A percentile compares a stretch with the other conserved stretches of the same genome.
Conservation (phyloP, 2,329 filamentous ascomycete species). For the Xylariales sp. region DNA sequence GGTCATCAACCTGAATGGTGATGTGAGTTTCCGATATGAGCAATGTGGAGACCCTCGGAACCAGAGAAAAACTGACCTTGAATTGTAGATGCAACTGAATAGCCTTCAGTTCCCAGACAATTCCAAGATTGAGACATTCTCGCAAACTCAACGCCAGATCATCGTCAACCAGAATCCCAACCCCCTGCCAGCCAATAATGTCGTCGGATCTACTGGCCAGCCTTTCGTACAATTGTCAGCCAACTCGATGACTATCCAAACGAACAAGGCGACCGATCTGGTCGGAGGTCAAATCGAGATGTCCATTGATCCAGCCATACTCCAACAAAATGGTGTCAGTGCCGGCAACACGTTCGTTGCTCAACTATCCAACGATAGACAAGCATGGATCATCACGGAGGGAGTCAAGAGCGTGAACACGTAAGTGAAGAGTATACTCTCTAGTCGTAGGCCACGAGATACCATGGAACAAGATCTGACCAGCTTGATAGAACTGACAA, state of each 20-base stretch:
- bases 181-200: conserved; percentile 16
- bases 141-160: conserved; percentile 16
- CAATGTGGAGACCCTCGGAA: too few species aligned
- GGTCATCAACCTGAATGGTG: conserved; percentile 18
- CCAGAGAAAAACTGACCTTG: background rate
- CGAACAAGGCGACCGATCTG: conserved; percentile 16
- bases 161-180: conserved; percentile 19
- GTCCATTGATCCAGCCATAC: conserved; percentile 15
- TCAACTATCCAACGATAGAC: conserved; percentile 16
- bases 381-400: conserved; percentile 18
- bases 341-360: conserved; percentile 18
- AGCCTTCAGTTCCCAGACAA: conserved; percentile 15
- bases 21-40: conserved; percentile 12
- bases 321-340: conserved; percentile 14
- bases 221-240: conserved; percentile 18
- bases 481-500: conserved; percentile 12
- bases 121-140: conserved; percentile 19
- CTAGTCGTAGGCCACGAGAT: too few species aligned
- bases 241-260: conserved; percentile 17
- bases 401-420: conserved; percentile 16
- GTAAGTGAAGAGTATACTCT: conserved; percentile 5
- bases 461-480: background rate
- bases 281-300: conserved; percentile 18
- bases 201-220: conserved; percentile 18
- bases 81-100: conserved; percentile 15